Percentiles rank a stretch among this genome's conserved stretches.
Conservation (phyloP, 1,284 basidiomycete species). For the Laetiporus sulphureus region DNA sequence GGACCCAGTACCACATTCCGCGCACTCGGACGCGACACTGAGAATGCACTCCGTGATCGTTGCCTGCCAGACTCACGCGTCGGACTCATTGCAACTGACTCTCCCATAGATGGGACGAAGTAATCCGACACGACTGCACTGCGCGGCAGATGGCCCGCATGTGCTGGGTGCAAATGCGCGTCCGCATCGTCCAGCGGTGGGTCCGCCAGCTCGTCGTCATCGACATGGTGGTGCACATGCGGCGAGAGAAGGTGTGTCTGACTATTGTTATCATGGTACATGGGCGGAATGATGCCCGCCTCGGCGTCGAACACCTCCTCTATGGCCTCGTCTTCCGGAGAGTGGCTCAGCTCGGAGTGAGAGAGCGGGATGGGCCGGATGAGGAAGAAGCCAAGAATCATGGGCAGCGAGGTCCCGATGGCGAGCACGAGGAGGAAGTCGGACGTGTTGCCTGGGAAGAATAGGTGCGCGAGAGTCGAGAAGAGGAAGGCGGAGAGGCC, state of each 20-base stretch:
- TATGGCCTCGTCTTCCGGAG: constrained; percentile 7
- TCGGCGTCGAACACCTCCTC: constrained; percentile 18
- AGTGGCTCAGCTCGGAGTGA: constrained; percentile 15
- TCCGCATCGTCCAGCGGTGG: constrained; percentile 10
- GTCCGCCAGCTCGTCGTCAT: constrained; percentile 13
- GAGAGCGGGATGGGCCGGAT: constrained; percentile 53
- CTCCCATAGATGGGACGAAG: constrained; percentile 16
- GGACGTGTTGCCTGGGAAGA: constrained; percentile 68
- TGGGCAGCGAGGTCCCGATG: constrained; percentile 62
- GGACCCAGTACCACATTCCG: constrained; percentile 1
- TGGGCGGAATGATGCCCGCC: constrained; percentile 10
- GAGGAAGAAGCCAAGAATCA: constrained; percentile 60
- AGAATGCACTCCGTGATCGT: constrained; percentile 17
- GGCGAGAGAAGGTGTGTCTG: constrained; percentile 21
- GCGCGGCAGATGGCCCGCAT: constrained; percentile 8
- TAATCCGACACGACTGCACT: constrained; percentile 17
- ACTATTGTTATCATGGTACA: constrained; percentile 24
- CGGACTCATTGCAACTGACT: constrained; percentile 22
- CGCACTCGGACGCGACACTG: constrained; percentile 8
- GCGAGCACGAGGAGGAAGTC: constrained; percentile 66
- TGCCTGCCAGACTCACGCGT: constrained; percentile 16
- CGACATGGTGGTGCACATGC: constrained; percentile 14
- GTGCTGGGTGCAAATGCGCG: constrained; percentile 7
- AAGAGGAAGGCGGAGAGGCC: constrained; percentile 82
- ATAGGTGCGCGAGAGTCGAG: constrained; percentile 54